Base-by-base conservation (phyloP, 352 stramenopile genomes). In the Phytopythium helicoides region DNA sequence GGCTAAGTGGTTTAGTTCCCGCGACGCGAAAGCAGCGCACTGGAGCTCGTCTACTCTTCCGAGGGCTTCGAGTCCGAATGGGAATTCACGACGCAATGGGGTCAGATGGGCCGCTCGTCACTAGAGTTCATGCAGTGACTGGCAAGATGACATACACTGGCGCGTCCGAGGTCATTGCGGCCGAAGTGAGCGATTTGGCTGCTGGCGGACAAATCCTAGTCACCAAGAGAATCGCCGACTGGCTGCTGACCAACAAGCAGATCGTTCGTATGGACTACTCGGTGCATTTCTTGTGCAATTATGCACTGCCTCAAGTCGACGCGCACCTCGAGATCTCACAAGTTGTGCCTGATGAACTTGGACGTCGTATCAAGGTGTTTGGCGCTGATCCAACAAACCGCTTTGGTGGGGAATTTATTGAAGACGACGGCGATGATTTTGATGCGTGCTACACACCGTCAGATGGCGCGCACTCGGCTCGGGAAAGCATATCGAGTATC, bases 171-270 rank as follows among this genome's bases (percentile, higher is more conserved):
- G 64, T 81, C 14, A 80, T 81, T 31, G 71, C 70, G 15, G 62
- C 55, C 21, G 70, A 81, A 23, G 60, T 81, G 28, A 66, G 71
- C 44, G 70, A 81, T 37, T 46, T 84, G 10, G 73, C 67, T 38
- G 63, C 63, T 47, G 73, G 73, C 34, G 73, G 71, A 1, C 71
- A 85, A 48, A 74, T 85, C 28, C 49, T 85, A 11, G 56, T 81
- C n/a, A 84, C 73, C 3, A 41, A 60, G 33, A 42, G 64, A 6
- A 59, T 78, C 37, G 57, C 56, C 6, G 33, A 59, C 11, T 63
- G 49, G 37, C 58, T 72, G 11, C 58, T 66, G 41, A 62, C 56
- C 33, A 74, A 78, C 60, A 73, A 71, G 26, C 56, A 64, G n/a
- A 46, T 46, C 2, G 47, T 76, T 0, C 33, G 63, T 9, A 66